Conservation (phyloP, 805 yeast species). For the Candida taoyuanica region DNA sequence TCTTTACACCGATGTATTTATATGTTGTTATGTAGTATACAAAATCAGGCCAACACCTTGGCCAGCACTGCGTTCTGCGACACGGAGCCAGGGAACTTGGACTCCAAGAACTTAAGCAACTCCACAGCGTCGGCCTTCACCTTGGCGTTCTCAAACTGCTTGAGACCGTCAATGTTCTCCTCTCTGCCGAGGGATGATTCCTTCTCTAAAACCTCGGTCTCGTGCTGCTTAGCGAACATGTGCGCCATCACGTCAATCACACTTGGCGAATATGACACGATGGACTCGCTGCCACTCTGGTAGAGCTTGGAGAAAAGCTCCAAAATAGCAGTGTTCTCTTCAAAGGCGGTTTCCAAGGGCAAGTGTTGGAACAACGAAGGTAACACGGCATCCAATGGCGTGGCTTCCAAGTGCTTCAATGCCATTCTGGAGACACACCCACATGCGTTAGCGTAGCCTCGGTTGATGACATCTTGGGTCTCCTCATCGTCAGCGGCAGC, state of each 20-base stretch:
- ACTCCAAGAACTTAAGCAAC: conserved; percentile 68
- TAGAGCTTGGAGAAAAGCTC: conserved; percentile 70
- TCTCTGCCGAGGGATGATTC: conserved; percentile 85
- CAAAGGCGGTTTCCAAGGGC: conserved; percentile 84
- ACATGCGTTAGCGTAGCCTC: conserved; percentile 90
- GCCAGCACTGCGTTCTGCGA: conserved; percentile 38
- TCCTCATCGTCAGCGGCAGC: conserved; percentile 65
- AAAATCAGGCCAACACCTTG: conserved; percentile 25
- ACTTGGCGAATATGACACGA: conserved; percentile 51
- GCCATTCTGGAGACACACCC: conserved; percentile 96
- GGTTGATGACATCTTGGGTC: conserved; percentile 69
- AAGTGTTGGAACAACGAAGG: conserved; percentile 72
- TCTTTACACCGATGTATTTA: too few species aligned
- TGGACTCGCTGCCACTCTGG: conserved; percentile 53
- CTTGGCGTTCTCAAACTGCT: conserved; percentile 72
- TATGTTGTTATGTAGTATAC: too few species aligned
- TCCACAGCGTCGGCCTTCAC: conserved; percentile 60
- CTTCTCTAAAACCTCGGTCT: conserved; percentile 60
- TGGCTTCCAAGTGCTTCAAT: conserved; percentile 60
- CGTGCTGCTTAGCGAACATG: conserved; percentile 72
- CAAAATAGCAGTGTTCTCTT: conserved; percentile 90
- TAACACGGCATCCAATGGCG: conserved; percentile 73
- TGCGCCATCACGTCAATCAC: conserved; percentile 63
- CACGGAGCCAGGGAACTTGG: conserved; percentile 58
- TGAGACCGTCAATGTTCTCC: conserved; percentile 68